Evolutionary conservation across 306 rosid genomes (phyloP), one percentile per base, ranked within the genome.

Genomic region (Fragaria nilgerrensis): DNA sequence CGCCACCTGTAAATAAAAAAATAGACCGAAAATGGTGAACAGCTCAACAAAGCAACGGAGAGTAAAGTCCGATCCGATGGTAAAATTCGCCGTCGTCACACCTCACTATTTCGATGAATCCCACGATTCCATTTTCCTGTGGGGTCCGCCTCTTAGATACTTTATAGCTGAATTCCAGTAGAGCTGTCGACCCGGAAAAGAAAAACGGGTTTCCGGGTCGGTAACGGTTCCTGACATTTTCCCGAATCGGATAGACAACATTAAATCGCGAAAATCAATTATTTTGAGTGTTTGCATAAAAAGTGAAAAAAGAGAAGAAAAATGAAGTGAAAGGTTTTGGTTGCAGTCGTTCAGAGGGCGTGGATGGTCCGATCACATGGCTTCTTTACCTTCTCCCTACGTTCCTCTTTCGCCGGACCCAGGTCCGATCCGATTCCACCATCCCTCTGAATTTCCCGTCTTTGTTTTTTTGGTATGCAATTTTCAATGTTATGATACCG

Each of bases 321-420:
- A 22, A 62, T 0, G 41, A 45, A 48, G 68, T 20, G 37, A 37
- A 16, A 25, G 69, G 69, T 14, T 58, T 43, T 16, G n/a, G 58
- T 43, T 59, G 56, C 27, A 37, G 49, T 29, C 1, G 63, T 41
- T 37, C 19, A 76, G 36, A 36, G 75, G 58, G 83, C 48, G 72
- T 78, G 80, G 82, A 80, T 74, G 86, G 78, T 82, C 83, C 77
- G 89, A 81, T 88, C 86, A 77, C 82, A 90, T 90, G 94, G 92
- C 90, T 27, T 82, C 89, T 50, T 43, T 82, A 74, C 71, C 84
- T 77, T 78, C 90, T 39, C 76, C 87, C 3, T 81, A 49, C 67
- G 32, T 84, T 82, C 94, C 87, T 82, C 85, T 84, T 14, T 85
- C 90, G 5, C 73, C 88, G 32, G 81, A 62, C 56, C 75, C 86